phyloP scores from a whole-genome alignment of 768 basidiomycete species.

The Suillus bovinus region DNA sequence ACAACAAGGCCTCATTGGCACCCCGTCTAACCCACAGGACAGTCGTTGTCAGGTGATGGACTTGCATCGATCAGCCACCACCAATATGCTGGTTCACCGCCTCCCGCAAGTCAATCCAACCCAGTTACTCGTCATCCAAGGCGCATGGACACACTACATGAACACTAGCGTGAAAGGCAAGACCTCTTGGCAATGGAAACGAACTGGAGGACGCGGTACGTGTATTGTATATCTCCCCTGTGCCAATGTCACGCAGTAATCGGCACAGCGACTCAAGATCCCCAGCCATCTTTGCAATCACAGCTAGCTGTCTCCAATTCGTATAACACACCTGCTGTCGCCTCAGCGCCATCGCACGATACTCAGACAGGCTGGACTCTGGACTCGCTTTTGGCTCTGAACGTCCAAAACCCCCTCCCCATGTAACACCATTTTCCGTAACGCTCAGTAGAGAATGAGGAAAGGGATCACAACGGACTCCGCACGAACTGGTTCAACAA shows the following conservation, averaged over 20 bases:
- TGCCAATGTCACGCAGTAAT: no score
- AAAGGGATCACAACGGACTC: no score
- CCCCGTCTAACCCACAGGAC: background rate
- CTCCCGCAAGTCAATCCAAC: background rate
- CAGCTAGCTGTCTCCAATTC: background rate
- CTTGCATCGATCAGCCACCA: background rate
- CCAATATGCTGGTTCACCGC: background rate
- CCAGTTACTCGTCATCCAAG: background rate
- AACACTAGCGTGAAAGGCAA: background rate
- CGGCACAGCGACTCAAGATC: no score
- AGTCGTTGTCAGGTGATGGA: background rate
- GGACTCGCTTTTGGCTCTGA: background rate
- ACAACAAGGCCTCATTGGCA: slow-evolving; percentile 68
- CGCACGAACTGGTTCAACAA: no score
- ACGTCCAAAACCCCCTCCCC: no score
- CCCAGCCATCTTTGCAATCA: background rate
- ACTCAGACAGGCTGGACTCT: background rate
- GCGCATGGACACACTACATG: background rate
- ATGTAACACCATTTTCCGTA: no score
- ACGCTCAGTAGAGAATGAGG: no score
- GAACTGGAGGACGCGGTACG: background rate
- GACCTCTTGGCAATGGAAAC: background rate
- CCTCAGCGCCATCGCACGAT: background rate
- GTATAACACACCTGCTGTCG: background rate
- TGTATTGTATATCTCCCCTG: background rate